Percentiles rank a stretch among this genome's conserved stretches.
phyloP scores from a whole-genome alignment of 805 yeast genomes.

The Wickerhamomyces mucosus region DNA sequence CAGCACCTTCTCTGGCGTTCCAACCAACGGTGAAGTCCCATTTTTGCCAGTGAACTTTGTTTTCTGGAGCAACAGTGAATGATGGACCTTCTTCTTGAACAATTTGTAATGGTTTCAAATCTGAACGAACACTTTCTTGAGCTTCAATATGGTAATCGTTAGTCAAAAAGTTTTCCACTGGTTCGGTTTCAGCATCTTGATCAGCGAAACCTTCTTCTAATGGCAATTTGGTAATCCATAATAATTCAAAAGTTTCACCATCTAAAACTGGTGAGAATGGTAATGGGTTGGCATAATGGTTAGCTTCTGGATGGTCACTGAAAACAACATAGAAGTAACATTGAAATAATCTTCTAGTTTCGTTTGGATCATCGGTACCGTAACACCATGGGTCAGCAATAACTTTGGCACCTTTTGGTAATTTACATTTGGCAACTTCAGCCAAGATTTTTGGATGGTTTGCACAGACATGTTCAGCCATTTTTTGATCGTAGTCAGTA shows the following conservation, averaged over 20 bases:
- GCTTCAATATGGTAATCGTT: constrained; percentile 61
- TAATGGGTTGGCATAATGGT: constrained; percentile 57
- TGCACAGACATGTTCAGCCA: constrained; percentile 58
- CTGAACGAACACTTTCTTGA: constrained; percentile 56
- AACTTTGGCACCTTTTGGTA: constrained; percentile 43
- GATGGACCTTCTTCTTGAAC: constrained; percentile 81
- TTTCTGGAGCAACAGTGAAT: constrained; percentile 59
- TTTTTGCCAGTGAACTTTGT: constrained; percentile 69
- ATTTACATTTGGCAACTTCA: constrained; percentile 63
- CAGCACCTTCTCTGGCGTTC: constrained; percentile 82
- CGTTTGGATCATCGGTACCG: constrained; percentile 68
- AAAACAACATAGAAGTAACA: constrained; percentile 68
- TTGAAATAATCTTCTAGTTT: constrained; percentile 65
- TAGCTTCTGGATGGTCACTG: constrained; percentile 56
- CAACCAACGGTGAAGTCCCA: constrained; percentile 73
- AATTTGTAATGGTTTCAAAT: constrained; percentile 56
- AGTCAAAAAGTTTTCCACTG: too few species aligned
- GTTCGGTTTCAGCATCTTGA: too few species aligned
- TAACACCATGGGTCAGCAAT: constrained; percentile 67
- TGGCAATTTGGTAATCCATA: constrained; percentile 64
- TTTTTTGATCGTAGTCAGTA: constrained; percentile 56
- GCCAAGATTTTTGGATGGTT: constrained; percentile 61
- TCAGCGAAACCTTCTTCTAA: constrained; percentile 25
- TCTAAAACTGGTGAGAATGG: constrained; percentile 81
- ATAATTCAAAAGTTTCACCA: constrained; percentile 57